Base-by-base conservation (phyloP, 352 stramenopile species). In the Phytophthora idaei region DNA sequence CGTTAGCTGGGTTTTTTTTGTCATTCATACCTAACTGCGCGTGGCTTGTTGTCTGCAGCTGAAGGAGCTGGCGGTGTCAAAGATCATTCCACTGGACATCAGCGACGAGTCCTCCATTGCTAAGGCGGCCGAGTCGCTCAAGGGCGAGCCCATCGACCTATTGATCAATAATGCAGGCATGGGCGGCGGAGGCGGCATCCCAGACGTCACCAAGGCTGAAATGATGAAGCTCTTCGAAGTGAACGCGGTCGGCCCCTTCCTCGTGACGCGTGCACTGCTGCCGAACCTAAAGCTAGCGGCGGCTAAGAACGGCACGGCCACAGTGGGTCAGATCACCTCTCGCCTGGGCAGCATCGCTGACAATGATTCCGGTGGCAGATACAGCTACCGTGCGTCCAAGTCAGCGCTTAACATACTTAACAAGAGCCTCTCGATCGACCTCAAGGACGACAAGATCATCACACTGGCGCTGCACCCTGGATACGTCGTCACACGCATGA, bases 361-460 rank as follows among this genome's bases (percentile, higher is more conserved):
- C 46, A 77, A 77, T 49, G 48, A 29, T 11, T 72, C 70, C 3
- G 70, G 65, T 9, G 65, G 61, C 14, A 52, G 50, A 31, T 91
- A 91, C 60, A 81, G 77, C 53, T 93, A 95, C 76, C 78, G 83
- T 46, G 78, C 87, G 41, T 88, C 78, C 48, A 93, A 93, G 67
- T 48, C 78, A 37, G 87, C 82, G 27, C 71, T 91, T 53, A 95
- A 95, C 67, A 89, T 83, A 67, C 57, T 90, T 41, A 89, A 72
- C 57, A 81, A 68, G 69, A 76, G 65, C 15, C 65, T 92, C 2
- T 56, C 73, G 15, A 42, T 79, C 17, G 79, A 90, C 42, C 68
- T 89, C n/a, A 76, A 81, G 66, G 47, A 32, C 42, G 66, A 84
- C 39, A 75, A 78, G n/a, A 86, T 92, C 60, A 55, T 64, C 8